Evolutionary conservation across 2,329 filamentous ascomycete genomes (phyloP), one percentile per base, ranked within the genome.

Genomic region (Juglanconis sp.): DNA sequence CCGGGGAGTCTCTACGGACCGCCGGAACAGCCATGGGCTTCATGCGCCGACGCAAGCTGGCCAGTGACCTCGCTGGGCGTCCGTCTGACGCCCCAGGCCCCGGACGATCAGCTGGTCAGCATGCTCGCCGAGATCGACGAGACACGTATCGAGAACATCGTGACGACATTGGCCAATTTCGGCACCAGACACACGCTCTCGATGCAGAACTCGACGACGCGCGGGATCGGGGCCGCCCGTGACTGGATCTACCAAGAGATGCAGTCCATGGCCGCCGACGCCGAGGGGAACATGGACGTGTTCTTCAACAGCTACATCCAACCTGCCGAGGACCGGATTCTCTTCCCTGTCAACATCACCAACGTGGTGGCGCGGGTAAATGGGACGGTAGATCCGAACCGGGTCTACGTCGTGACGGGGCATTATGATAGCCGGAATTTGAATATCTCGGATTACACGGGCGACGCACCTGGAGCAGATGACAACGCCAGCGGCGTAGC

Each of bases 141-240:
- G 4, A 67, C 71, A 2, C 77, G 78, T 48, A 79, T 86, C 64
- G 72, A 83, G 65, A 71, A 74, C 8, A 82, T 73, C 59, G 80
- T 86, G 63, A 71, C 73, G 56, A 84, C 79, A 64, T 76, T 86
- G 1, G 82, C 80, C 4, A 79, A 76, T 15, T 86, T 84, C 63
- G 82, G 81, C 34, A 86, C 83, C 5, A 75, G 83, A 7, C 82
- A 85, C 66, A 85, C 83, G 1, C 71, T 85, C 1, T 83, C 81
- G 5, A 74, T 71, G 1, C 81, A 84, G 64, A 83, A 79, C 60
- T 77, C 76, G 38, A 75, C 75, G 3, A 78, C 74, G 2, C 73
- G 78, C 5, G 83, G 83, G 1, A 84, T 86, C 56, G 81, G 82
- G 1, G 82, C 82, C 5, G 82, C 83, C 10, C 70, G 82, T 61